These are phyloP conservation scores for Phytophthora cactorum DNA, from an alignment of 352 stramenopile species.

Conservation along the genomic window DNA sequence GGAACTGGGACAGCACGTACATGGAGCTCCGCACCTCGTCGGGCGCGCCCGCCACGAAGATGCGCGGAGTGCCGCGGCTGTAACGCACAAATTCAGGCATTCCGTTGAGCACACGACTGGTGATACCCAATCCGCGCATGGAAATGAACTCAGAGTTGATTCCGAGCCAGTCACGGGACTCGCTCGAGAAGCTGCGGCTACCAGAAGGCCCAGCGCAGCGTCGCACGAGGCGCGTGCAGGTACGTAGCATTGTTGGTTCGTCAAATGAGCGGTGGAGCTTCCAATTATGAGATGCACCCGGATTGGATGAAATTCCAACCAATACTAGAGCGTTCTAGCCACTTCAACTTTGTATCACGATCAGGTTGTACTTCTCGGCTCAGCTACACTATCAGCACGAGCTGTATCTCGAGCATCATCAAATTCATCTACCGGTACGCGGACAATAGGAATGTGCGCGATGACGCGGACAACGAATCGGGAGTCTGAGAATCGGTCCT, in stretches of 20 bases:
- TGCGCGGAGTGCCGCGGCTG: constrained; percentile 18
- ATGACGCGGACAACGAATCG: too few relatives aligned
- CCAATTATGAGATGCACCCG: background rate
- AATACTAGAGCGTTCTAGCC: background rate
- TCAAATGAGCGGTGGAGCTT: constrained; percentile 11
- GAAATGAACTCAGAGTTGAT: constrained; percentile 38
- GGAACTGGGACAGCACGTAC: constrained; percentile 60
- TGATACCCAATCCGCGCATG: constrained; percentile 27
- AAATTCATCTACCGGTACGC: too few relatives aligned
- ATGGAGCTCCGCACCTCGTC: constrained; percentile 56
- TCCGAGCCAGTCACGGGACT: constrained; percentile 18
- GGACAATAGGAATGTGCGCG: too few relatives aligned
- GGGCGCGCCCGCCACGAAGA: constrained; percentile 40
- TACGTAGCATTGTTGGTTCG: constrained; percentile 18
- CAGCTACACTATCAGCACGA: too few relatives aligned
- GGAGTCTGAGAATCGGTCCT: too few relatives aligned
- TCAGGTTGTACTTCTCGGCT: too few relatives aligned
- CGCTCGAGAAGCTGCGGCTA: constrained; percentile 18
- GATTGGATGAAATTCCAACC: background rate
- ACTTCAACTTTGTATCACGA: background rate
- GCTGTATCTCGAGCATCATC: too few relatives aligned
- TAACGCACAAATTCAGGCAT: constrained; percentile 31
- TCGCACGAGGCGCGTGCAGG: background rate
- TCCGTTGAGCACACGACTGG: constrained; percentile 21
- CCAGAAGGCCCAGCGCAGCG: constrained; percentile 2